Percentiles rank a stretch among this genome's conserved stretches.
These are phyloP conservation scores for Arabidopsis hybrid DNA, from an alignment of 441 rosid species.

Conservation along the genomic window DNA sequence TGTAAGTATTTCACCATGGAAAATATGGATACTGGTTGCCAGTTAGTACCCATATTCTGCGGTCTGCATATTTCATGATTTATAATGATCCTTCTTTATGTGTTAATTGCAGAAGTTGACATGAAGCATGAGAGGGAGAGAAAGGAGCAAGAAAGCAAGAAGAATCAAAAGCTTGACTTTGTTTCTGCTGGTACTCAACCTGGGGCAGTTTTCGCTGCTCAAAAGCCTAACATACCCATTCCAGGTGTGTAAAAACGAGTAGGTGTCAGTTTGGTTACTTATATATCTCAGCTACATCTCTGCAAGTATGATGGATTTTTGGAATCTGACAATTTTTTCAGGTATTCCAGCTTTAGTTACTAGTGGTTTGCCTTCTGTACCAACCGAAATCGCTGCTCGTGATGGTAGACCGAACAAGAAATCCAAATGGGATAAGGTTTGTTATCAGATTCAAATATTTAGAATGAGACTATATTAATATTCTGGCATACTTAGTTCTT, in stretches of 20 bases:
- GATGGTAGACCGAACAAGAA: constrained; percentile 90
- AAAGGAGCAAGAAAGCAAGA: constrained; percentile 91
- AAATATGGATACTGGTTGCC: background rate
- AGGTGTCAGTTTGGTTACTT: constrained; percentile 17
- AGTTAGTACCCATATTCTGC: background rate
- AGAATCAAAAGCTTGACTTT: constrained; percentile 82
- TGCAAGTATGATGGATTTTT: constrained; percentile 34
- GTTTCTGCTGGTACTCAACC: constrained; percentile 70
- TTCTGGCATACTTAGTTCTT: constrained; percentile 11
- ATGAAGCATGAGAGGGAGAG: constrained; percentile 88
- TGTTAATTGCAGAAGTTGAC: constrained; percentile 67
- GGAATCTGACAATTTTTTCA: constrained; percentile 40
- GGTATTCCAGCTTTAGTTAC: constrained; percentile 54
- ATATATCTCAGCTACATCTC: constrained; percentile 14
- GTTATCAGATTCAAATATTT: constrained; percentile 17
- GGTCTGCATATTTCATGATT: background rate
- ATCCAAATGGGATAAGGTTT: constrained; percentile 98
- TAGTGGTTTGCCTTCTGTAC: constrained; percentile 58
- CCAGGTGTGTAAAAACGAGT: constrained; percentile 56
- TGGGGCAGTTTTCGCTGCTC: constrained; percentile 55
- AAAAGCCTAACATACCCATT: constrained; percentile 71
- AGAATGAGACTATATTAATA: background rate
- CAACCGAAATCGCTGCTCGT: constrained; percentile 53
- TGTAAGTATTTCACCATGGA: background rate
- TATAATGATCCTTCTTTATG: constrained; percentile 7